These are phyloP conservation scores for Dinochytrium kinnereticum DNA, from an alignment of 371 early-diverging fungal species.

Conservation along the genomic window DNA sequence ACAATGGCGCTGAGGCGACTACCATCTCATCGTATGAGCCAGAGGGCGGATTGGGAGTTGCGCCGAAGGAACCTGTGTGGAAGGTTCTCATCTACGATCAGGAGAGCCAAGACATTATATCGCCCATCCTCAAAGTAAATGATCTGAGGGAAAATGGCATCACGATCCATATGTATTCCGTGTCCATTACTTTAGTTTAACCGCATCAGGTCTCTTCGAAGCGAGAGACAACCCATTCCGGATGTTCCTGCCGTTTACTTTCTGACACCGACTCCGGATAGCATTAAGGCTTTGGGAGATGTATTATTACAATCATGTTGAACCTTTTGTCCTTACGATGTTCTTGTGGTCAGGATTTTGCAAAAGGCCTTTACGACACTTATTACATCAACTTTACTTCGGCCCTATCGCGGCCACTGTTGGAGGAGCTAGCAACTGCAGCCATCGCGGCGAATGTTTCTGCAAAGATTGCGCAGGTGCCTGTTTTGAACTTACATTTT, in stretches of 20 bases:
- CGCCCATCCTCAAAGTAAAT: constrained; percentile 95
- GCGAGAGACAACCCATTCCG: constrained; percentile 83
- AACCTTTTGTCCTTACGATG: too few relatives aligned
- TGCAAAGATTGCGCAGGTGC: constrained; percentile 77
- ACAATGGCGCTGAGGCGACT: constrained; percentile 33
- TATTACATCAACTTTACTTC: constrained; percentile 96
- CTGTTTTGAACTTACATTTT: constrained; percentile 15
- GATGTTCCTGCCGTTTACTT: constrained; percentile 99
- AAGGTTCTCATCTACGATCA: constrained; percentile 97
- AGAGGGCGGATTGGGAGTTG: constrained; percentile 2
- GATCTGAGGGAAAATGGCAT: constrained; percentile 98
- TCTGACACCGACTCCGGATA: constrained; percentile 88
- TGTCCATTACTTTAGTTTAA: background rate
- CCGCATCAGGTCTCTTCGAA: constrained; percentile 60
- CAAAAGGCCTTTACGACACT: constrained; percentile 88
- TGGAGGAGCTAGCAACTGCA: constrained; percentile 92
- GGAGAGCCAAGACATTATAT: constrained; percentile 93
- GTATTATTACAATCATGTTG: too few relatives aligned
- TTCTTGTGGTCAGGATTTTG: constrained; percentile 82
- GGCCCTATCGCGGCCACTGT: constrained; percentile 81
- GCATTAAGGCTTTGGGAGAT: constrained; percentile 78
- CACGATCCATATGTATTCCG: constrained; percentile 96
- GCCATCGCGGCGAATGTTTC: constrained; percentile 75
- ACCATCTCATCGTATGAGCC: background rate
- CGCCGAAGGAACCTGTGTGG: constrained; percentile 70